phyloP scores from a whole-genome alignment of 306 rosid species.

The Albizia julibrissin region DNA sequence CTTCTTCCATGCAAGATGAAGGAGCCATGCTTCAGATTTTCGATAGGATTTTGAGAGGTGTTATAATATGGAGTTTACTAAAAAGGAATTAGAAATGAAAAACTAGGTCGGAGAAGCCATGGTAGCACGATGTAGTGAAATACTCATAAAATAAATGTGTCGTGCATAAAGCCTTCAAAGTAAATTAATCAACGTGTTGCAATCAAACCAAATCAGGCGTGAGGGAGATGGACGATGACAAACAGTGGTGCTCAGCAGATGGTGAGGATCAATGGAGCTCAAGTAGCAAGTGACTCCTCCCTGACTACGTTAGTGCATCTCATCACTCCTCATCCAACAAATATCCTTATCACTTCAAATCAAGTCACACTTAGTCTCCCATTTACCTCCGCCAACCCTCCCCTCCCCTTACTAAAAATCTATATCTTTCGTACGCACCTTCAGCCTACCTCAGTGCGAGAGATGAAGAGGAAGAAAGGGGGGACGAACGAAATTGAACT shows the following conservation, averaged over 20 bases:
- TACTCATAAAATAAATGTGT: neutral
- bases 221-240: neutral
- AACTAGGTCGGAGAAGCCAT: conserved; percentile 72
- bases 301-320: neutral
- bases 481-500: neutral
- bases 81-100: conserved; percentile 50
- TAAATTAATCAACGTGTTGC: neutral
- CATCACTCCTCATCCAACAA: conserved; percentile 20
- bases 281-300: conserved; percentile 4
- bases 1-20: conserved; percentile 52
- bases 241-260: neutral
- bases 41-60: neutral
- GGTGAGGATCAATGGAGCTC: neutral
- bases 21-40: conserved; percentile 27
- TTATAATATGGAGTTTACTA: conserved; percentile 29
- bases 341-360: neutral
- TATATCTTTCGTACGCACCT: neutral
- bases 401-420: neutral
- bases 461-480: neutral
- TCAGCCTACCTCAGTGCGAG: neutral
- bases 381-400: neutral
- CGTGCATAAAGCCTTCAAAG: conserved; percentile 44
- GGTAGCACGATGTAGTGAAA: neutral
- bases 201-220: neutral
- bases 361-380: neutral